Base-by-base conservation (phyloP, 345 rosid species). In the Crucihimalaya himalaica region DNA sequence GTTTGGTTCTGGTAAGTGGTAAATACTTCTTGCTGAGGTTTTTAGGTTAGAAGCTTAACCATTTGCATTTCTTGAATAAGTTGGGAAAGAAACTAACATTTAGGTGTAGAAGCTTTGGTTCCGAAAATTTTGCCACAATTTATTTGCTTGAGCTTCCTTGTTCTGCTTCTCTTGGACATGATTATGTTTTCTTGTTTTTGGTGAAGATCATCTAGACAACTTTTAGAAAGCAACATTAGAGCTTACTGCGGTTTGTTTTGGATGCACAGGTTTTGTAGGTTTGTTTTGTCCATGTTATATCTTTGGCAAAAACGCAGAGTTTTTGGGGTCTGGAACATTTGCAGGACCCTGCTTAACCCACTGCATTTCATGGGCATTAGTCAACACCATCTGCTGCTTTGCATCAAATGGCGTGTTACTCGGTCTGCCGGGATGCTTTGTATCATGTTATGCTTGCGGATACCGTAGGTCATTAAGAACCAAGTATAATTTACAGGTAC, bases 221-320 rank as follows among this genome's bases (percentile, higher is more conserved):
- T 40, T 19, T 63, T 37, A 50, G 53, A 47, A 14, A 18, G 2
- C 55, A 32, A 18, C 34, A 55, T 34, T 32, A 21, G 2, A 51
- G 50, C 59, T 66, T 71, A 72, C 67, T 50, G 15, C 0, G 12
- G 4, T 43, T 48, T 50, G 37, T 66, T 72, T 51, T 3, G 73
- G 45, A 25, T 81, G 68, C 69, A 43, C 80, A 93, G 97, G 97
- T 75, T 83, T 73, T 58, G 72, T 93, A 46, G 98, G 94, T 48
- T 84, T 91, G 64, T 83, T 89, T 48, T 91, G 92, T 65, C 98
- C 98, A 21, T 93, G 98, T 76, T 88, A 81, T 56, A 54, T 94
- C 80, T 94, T 91, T 63, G 98, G 88, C 55, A 89, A 88, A 84
- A 94, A 91, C 67, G 95, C 97, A 37, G 89, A 91, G 74, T 74